Evolutionary conservation across 805 yeast genomes (phyloP), one percentile per base, ranked within the genome.

Genomic region (Ogataea wickerhamii): DNA sequence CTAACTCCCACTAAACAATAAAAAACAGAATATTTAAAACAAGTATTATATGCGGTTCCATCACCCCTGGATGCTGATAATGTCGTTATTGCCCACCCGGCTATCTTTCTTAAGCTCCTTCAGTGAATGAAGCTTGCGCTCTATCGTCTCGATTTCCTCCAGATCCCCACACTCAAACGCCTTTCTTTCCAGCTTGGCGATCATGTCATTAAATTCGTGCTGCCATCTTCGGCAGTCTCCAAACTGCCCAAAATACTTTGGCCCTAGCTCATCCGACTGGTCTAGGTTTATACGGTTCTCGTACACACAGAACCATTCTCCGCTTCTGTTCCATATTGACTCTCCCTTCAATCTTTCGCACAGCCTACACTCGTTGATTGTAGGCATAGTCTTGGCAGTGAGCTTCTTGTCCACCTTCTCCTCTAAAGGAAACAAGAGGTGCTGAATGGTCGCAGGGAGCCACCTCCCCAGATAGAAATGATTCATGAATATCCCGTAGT

Each of bases 401-500:
- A 61, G 43, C 33, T 51, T 53, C 38, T 46, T 51, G 24, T 46
- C 44, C 4, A 42, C 41, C 6, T 48, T 36, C 3, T 43, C 42
- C 23, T 58, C 57, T n/a, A 55, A 45, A 5, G 64, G 64, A 41
- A 59, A 58, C 17, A 60, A 24, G 5, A 51, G 16, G 2, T 40
- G 34, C 21, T 55, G 49, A 6, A 60, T 45, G 6, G 45, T 43
- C 24, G 34, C 41, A 1, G 66, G 66, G n/a, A 61, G 43, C 66
- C 66, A 61, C 44, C 66, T 41, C 2, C 58, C 60, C 4, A 61
- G 43, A 34, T 60, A 60, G 32, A 57, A 60, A 40, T 60, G 62
- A 37, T 55, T 56, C 45, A 57, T 27, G 26, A 50, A 55, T 12
- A 52, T 52, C 8, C 49, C 49, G 28, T 45, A 45, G 32, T 49